Conservation (phyloP, 768 basidiomycete genomes). For the Sporobolomyces roseus region DNA sequence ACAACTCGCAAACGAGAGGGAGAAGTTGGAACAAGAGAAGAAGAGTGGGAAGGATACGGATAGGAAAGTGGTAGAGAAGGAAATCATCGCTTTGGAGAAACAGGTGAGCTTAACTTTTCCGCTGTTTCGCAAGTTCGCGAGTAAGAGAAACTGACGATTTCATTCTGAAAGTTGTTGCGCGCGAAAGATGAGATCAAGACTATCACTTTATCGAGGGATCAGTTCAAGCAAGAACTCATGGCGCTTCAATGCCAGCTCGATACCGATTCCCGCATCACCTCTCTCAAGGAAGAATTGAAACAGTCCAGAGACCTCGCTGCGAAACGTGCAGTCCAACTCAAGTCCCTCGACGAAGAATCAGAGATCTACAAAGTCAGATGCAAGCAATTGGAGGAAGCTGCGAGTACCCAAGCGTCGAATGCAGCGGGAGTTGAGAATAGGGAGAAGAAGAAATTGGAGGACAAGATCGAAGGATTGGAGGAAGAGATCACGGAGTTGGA, state of each 20-base stretch:
- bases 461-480: not conserved
- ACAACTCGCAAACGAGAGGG: not conserved
- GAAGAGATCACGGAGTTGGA: not conserved
- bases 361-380: not conserved
- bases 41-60: not conserved
- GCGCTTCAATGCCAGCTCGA: not conserved
- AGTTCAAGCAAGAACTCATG: not conserved
- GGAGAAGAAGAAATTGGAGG: not conserved
- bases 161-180: not conserved
- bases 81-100: conserved; percentile 3
- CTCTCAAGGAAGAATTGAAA: not conserved
- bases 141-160: not conserved
- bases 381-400: not conserved
- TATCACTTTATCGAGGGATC: not conserved
- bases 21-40: not conserved
- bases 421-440: not conserved
- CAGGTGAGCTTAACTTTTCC: not conserved
- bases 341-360: not conserved
- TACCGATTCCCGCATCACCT: not conserved
- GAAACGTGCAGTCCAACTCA: not conserved
- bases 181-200: not conserved
- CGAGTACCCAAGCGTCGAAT: not conserved
- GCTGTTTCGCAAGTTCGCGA: too few species aligned
- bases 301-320: not conserved
- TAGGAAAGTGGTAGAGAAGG: not conserved